phyloP scores from a whole-genome alignment of 345 rosid genomes.

The Linum usitatissimum region DNA sequence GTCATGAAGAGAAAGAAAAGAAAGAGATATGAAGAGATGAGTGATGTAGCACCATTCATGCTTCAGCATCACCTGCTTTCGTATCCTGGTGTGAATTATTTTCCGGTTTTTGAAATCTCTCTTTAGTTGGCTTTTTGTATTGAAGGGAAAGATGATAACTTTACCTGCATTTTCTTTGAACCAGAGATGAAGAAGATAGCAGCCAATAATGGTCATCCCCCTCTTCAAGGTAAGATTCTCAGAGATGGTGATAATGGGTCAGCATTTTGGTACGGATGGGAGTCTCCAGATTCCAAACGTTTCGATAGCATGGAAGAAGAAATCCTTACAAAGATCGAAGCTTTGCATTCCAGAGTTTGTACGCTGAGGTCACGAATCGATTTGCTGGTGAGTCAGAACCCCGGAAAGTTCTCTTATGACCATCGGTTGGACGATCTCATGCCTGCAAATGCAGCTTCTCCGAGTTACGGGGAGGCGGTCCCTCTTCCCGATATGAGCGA shows the following conservation, averaged over 20 bases:
- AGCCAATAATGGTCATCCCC: conserved; percentile 7
- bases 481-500: conserved; percentile 29
- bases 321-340: conserved; percentile 53
- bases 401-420: conserved; percentile 37
- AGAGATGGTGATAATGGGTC: conserved; percentile 11
- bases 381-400: conserved; percentile 48
- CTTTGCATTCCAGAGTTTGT: conserved; percentile 29
- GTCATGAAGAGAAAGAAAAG: conserved; percentile 23
- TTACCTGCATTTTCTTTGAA: background rate
- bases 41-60: conserved; percentile 12
- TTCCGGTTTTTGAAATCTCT: background rate
- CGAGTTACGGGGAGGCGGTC: conserved; percentile 26
- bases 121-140: background rate
- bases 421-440: conserved; percentile 16
- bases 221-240: conserved; percentile 13
- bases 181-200: conserved; percentile 15
- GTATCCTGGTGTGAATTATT: conserved; percentile 16
- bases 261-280: conserved; percentile 30
- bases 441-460: conserved; percentile 30
- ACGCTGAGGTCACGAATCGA: conserved; percentile 49
- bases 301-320: conserved; percentile 40
- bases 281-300: conserved; percentile 32
- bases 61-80: conserved; percentile 21
- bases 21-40: conserved; percentile 20
- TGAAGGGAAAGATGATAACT: background rate